These are phyloP conservation scores for Rhizophora mangle DNA, from an alignment of 345 rosid species.

Conservation along the genomic window DNA sequence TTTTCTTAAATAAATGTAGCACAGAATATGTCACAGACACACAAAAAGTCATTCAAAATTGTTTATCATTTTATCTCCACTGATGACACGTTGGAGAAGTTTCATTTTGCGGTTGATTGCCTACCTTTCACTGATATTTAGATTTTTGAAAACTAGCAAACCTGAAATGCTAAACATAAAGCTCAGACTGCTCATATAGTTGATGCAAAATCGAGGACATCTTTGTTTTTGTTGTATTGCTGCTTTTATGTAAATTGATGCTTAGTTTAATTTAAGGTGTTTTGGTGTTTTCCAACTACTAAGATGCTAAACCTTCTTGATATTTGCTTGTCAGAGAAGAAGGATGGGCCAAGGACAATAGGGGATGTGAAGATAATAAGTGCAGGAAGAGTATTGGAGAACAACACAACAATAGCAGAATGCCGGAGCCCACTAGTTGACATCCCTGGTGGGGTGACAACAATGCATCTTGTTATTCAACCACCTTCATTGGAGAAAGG, in stretches of 20 bases:
- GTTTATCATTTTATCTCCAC: not conserved
- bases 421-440: constrained; percentile 80
- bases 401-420: constrained; percentile 72
- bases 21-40: not conserved
- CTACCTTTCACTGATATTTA: not conserved
- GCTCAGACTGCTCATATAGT: not conserved
- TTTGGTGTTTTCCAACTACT: not conserved
- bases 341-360: constrained; percentile 80
- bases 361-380: constrained; percentile 90
- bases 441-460: constrained; percentile 80
- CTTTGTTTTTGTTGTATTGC: not conserved
- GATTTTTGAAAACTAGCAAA: not conserved
- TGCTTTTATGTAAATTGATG: constrained; percentile 1
- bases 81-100: too few species aligned
- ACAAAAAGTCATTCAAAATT: not conserved
- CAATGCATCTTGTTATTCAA: constrained; percentile 96
- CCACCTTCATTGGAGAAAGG: constrained; percentile 74
- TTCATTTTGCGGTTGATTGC: not conserved
- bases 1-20: not conserved
- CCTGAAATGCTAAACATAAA: not conserved
- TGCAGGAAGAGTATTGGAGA: constrained; percentile 90
- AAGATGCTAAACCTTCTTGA: not conserved
- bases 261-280: not conserved
- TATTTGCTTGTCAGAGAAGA: constrained; percentile 53
- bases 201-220: constrained; percentile 1